Conservation (phyloP, 345 rosid species). For the Camelina laxa region DNA sequence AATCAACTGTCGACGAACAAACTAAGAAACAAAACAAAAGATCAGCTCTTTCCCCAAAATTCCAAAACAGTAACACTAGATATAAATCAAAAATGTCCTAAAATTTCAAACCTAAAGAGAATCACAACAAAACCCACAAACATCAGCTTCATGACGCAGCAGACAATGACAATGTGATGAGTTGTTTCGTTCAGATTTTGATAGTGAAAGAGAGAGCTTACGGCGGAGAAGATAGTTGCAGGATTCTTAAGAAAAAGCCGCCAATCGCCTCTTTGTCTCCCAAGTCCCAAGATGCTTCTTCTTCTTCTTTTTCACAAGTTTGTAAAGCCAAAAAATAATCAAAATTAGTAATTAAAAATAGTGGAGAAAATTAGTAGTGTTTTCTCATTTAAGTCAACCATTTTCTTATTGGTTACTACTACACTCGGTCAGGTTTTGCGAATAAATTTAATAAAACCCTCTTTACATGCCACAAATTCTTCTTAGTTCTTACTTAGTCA, state of each 20-base stretch:
- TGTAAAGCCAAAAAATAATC: not conserved
- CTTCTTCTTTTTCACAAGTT: not conserved
- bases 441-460: too few relatives aligned
- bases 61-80: not conserved
- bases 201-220: slow-evolving; percentile 1
- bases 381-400: not conserved
- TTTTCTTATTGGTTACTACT: not conserved
- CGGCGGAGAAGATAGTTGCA: not conserved
- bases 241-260: not conserved
- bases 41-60: not conserved
- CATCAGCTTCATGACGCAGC: slow-evolving; percentile 10
- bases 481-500: too few relatives aligned
- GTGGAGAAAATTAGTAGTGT: not conserved
- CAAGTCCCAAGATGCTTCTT: not conserved
- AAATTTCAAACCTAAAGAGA: slow-evolving; percentile 1
- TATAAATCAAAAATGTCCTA: not conserved
- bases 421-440: too few relatives aligned
- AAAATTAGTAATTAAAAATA: not conserved
- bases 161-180: not conserved
- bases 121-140: not conserved
- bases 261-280: not conserved
- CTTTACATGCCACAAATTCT: too few relatives aligned
- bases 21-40: not conserved
- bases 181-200: not conserved
- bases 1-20: not conserved